Evolutionary conservation across 352 stramenopile species (phyloP), one percentile per base, ranked within the genome.

Genomic region (Phytophthora constricta): DNA sequence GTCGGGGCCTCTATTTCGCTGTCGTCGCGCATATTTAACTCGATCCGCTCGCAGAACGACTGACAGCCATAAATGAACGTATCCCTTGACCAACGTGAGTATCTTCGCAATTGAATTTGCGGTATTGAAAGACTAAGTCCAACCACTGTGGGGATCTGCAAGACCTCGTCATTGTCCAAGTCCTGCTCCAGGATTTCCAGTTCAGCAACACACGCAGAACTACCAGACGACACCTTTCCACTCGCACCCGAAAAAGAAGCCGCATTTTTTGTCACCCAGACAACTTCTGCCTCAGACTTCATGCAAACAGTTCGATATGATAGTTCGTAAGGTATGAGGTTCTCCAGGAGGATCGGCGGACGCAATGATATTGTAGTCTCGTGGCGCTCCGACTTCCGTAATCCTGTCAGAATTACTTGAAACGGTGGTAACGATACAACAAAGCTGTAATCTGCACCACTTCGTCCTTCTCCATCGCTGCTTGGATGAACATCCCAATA

Each of bases 261-360:
- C 8, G 79, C 70, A 56, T 89, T 92, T n/a, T 17, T 82, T 26
- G 83, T 70, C 23, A 93, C 79, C 76, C 82, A 92, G 0, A 69
- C 64, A 26, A 90, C 65, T 39, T 91, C 83, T 8, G 79, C 65
- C 50, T 91, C 80, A 5, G 83, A 79, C 86, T 93, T 92, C 72
- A 89, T 84, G 62, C 84, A 92, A 17, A 90, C 80, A 1, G 84
- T 90, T n/a, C 86, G 82, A 42, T 90, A 92, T 5, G 77, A 79
- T 9, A 94, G 55, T 43, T 84, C 78, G 62, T 90, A 95, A 7
- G 87, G 87, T 8, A 93, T 59, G 4, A 95, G 67, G 45, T 95
- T 95, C 58, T 95, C 87, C 16, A 95, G 41, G 27, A 84, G 67
- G 42, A 95, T 89, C 16, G 85, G 85, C 10, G 87, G 74, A 9